phyloP scores from a whole-genome alignment of 164 flowering plant genomes.

The Taxillus chinensis region DNA sequence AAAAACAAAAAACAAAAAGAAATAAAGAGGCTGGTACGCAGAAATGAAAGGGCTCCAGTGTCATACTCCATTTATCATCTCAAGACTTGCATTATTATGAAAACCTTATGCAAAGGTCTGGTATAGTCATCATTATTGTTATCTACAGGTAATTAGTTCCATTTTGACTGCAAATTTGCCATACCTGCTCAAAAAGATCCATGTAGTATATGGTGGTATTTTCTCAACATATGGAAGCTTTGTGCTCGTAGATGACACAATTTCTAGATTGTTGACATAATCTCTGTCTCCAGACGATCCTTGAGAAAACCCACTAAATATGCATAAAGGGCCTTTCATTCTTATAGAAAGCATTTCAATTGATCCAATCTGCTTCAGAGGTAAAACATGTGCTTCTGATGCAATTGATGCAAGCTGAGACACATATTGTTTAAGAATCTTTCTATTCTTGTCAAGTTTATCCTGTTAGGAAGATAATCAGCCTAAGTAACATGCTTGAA shows the following conservation, averaged over 20 bases:
- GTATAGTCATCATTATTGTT: no score
- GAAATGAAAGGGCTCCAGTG: no score
- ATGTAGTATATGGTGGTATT: conserved; percentile 84
- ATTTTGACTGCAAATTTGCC: background rate
- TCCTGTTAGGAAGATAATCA: conserved; percentile 30
- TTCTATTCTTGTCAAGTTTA: conserved; percentile 44
- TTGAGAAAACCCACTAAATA: conserved; percentile 30
- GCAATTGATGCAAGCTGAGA: conserved; percentile 26
- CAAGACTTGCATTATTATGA: no score
- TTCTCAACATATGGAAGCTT: conserved; percentile 64
- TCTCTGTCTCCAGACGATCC: conserved; percentile 61
- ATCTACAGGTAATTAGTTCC: no score
- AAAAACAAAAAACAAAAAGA: background rate
- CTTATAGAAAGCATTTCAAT: conserved; percentile 41
- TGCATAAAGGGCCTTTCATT: conserved; percentile 39
- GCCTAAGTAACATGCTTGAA: conserved; percentile 2
- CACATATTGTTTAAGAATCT: conserved; percentile 33
- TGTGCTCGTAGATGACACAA: conserved; percentile 22
- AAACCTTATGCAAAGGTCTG: no score
- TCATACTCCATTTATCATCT: no score
- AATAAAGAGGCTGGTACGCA: no score
- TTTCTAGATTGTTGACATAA: conserved; percentile 33
- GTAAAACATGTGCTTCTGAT: conserved; percentile 18
- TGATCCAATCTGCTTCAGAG: conserved; percentile 15
- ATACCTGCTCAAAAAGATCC: conserved; percentile 89